Percentiles rank a stretch among this genome's conserved stretches.
phyloP scores from a whole-genome alignment of 2,329 filamentous ascomycete species.

The Ambrosiella cleistominuta region DNA sequence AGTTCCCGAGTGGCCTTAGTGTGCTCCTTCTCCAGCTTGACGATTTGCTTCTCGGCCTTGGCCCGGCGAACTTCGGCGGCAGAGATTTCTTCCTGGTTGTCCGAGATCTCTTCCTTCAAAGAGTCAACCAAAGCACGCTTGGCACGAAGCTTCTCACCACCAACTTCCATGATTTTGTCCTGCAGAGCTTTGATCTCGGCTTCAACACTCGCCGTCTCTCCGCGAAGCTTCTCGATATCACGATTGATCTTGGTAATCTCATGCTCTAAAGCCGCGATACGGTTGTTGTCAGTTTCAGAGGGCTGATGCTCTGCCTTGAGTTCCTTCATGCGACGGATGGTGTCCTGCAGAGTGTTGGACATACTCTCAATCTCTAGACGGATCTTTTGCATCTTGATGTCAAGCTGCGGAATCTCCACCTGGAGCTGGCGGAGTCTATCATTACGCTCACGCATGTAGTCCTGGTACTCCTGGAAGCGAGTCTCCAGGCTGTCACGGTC shows the following conservation, averaged over 20 bases:
- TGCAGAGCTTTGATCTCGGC: constrained; percentile 84
- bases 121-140: constrained; percentile 85
- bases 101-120: constrained; percentile 68
- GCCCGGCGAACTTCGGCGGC: constrained; percentile 72
- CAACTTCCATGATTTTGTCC: constrained; percentile 96
- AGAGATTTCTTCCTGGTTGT: constrained; percentile 65
- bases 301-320: constrained; percentile 64
- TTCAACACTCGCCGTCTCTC: constrained; percentile 78
- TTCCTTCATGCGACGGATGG: constrained; percentile 71
- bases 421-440: constrained; percentile 52
- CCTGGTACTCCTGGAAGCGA: constrained; percentile 68
- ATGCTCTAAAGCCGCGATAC: constrained; percentile 55
- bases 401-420: constrained; percentile 63
- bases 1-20: constrained; percentile 66
- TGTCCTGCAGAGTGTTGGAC: constrained; percentile 66
- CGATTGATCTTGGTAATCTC: constrained; percentile 57
- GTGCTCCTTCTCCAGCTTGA: constrained; percentile 71
- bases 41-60: constrained; percentile 84
- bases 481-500: constrained; percentile 74
- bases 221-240: constrained; percentile 62
- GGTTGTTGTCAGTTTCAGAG: constrained; percentile 61
- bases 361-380: constrained; percentile 75
- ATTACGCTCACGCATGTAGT: constrained; percentile 68
- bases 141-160: constrained; percentile 76
- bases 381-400: constrained; percentile 85